Evolutionary conservation across 257 asterid genomes (phyloP), one percentile per base, ranked within the genome.

Genomic region (Solanum clarkiae): DNA sequence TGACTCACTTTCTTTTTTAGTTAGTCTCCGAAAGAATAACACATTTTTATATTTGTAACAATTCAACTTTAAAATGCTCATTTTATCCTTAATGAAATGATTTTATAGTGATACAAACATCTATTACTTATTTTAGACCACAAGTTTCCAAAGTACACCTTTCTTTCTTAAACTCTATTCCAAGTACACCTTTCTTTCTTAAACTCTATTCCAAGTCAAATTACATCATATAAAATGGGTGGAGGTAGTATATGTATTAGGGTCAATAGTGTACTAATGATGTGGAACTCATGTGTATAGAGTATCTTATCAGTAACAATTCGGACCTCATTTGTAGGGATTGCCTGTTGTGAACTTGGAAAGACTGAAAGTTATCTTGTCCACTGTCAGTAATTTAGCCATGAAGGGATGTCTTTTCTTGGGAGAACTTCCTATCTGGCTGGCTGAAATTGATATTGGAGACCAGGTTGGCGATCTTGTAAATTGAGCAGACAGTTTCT

Each of bases 391-490:
- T 89, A 93, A 88, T 88, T 88, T 93, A 84, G 93, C 95, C 75
- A 86, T 86, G 91, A 95, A 94, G 88, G 98, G 96, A 86, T 88
- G 92, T 51, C 86, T 89, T 65, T 79, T 95, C 79, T 36, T 92
- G 20, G 98, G 98, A 49, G 98, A 95, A 89, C 44, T 95, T 81
- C 98, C 98, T 66, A 80, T 87, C 80, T 90, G 91, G 88, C 80
- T 91, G 86, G 91, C 86, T 81, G 96, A 89, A 83, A 84, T 92
- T 85, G 92, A 92, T 82, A 84, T 57, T 32, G 89, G 87, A 81
- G 56, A 42, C 84, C 89, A 90, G 91, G 97, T 93, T 59, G 85
- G 91, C 77, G 45, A 24, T 57, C 87, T 84, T 84, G 69, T 11
- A 20, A n/a, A 53, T 81, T 79, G 44, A 71, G 74, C 11, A 24